Conservation (phyloP, 2,329 filamentous ascomycete species). For the Ceratocystis variospora region DNA sequence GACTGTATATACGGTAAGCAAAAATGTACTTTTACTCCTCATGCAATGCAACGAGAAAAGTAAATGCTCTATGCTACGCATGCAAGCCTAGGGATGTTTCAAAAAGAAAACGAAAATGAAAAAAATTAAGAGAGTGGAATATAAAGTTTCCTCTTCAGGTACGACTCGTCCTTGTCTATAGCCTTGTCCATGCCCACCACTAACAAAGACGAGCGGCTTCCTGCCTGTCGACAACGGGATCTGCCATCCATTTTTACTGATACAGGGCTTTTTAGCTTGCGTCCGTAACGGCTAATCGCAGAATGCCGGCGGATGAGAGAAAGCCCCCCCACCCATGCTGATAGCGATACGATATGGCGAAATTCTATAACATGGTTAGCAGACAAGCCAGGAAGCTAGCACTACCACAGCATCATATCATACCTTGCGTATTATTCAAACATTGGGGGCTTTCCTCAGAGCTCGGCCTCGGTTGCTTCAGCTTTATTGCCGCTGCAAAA, state of each 20-base stretch:
- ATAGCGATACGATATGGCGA: not conserved
- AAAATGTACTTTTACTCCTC: not conserved
- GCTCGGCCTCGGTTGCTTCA: too few species aligned
- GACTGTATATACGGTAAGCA: not conserved
- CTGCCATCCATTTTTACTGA: not conserved
- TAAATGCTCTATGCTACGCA: not conserved
- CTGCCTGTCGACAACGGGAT: not conserved
- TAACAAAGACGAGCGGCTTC: not conserved
- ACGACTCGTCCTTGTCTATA: not conserved
- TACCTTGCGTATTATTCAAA: too few species aligned
- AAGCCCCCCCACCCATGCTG: too few species aligned
- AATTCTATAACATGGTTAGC: too few species aligned
- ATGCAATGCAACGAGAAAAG: not conserved
- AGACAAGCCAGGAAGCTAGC: too few species aligned
- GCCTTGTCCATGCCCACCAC: not conserved
- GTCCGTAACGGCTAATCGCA: not conserved
- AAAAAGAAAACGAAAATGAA: not conserved
- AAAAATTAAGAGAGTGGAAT: not conserved
- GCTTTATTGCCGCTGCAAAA: too few species aligned
- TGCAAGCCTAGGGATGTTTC: not conserved
- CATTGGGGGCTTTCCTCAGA: too few species aligned
- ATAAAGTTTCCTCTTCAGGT: not conserved
- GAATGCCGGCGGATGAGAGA: constrained; percentile 3
- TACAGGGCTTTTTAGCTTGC: not conserved
- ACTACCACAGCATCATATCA: too few species aligned